These are phyloP conservation scores for Tolypocladium ovalisporum DNA, from an alignment of 2,329 filamentous ascomycete genomes.

Conservation along the genomic window DNA sequence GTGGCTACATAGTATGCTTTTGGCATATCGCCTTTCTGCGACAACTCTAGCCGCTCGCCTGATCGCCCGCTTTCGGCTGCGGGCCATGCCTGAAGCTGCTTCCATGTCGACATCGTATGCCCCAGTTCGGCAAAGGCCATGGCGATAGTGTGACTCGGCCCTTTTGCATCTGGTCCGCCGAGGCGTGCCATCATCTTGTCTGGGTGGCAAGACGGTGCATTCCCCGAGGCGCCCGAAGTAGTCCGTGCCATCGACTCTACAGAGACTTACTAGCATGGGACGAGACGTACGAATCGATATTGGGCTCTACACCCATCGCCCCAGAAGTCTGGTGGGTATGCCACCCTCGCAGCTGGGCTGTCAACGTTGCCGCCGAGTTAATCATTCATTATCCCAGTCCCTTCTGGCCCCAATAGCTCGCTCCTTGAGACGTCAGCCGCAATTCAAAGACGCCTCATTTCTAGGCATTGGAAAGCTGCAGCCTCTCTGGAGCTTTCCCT, in stretches of 20 bases:
- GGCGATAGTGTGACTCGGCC: not conserved
- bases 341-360: not conserved
- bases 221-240: not conserved
- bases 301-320: not conserved
- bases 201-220: no score
- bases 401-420: not conserved
- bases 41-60: not conserved
- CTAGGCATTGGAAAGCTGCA: not conserved
- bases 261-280: not conserved
- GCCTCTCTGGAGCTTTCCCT: not conserved
- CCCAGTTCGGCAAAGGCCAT: not conserved
- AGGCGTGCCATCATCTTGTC: not conserved
- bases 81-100: not conserved
- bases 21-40: not conserved
- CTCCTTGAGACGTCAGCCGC: not conserved
- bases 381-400: not conserved
- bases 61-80: not conserved
- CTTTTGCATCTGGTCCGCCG: not conserved
- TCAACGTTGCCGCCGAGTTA: not conserved
- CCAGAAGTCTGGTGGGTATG: not conserved
- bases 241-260: not conserved
- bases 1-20: no score
- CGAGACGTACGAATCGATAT: not conserved
- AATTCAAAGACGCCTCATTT: not conserved
- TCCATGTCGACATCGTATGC: not conserved